Base-by-base conservation (phyloP, 768 basidiomycete species). In the Serpula lacrymans region DNA sequence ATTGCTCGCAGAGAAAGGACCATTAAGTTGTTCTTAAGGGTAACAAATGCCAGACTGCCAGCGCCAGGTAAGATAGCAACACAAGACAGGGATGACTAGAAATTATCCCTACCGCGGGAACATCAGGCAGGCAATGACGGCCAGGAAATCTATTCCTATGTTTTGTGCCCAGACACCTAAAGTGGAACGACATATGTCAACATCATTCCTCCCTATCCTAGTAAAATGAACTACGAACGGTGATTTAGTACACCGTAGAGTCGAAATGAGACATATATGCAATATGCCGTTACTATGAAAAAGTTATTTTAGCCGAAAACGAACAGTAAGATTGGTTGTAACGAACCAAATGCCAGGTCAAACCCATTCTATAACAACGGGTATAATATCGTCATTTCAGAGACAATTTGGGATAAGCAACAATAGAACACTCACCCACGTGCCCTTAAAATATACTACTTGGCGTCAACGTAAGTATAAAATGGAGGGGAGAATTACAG, bases 1-100 rank as follows among this genome's bases (percentile, higher is more conserved):
- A 98, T 95, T 1, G 93, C 90, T 2, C 95, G 82, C 23, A 92
- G 63, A 6, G 88, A 83, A 17, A 90, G 70, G 16, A 88, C 84
- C 78, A 88, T 83, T 28, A 86, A 67, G 46, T 83, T 88, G 49
- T 87, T 73, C 52, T 85, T 84, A 21, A 96, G 67, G 0, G 89
- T 90, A 3, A 95, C 92, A 54, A 97, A 97, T 1, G 91, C 93
- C 41, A 96, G 65, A 39, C 91, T 90, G 51, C 13, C 37, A n/a
- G 13, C 24, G 9, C 17, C 20, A 6, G 46, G 27, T 42, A 37
- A 26, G 41, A 29, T 38, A 23, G 25, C n/a, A 13, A 10, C 27
- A 38, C n/a, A 21, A 30, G 17, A 16, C 25, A 34, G 7, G 39
- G 7, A 3, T 10, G 20, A 31, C 37, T 20, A 18, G 18, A 5